Evolutionary conservation across 2,329 filamentous ascomycete species (phyloP).

Genomic region (Biscogniauxia mediterranea): DNA sequence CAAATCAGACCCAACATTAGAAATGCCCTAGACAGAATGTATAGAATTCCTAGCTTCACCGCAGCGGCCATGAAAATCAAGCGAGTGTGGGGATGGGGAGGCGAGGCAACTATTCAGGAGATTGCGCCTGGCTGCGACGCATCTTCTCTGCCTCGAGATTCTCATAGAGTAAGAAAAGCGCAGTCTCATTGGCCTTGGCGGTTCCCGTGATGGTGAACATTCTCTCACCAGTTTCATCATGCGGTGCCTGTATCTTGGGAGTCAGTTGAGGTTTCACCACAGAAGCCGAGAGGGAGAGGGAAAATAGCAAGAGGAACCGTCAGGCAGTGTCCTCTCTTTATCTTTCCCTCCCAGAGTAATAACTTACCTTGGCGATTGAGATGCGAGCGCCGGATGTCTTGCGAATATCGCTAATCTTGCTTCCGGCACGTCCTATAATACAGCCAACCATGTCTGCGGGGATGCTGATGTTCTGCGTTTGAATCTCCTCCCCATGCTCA

Average conservation of each 20-base stretch:
- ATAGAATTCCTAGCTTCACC: slow-evolving; percentile 31
- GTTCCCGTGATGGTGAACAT: slow-evolving; percentile 99
- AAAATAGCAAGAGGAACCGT: not conserved
- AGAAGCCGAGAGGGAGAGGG: not conserved
- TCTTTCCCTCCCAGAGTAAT: not conserved
- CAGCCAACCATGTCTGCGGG: slow-evolving; percentile 99
- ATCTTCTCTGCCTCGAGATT: slow-evolving; percentile 99
- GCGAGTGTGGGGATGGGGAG: slow-evolving; percentile 4
- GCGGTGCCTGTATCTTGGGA: slow-evolving; percentile 60
- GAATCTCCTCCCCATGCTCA: slow-evolving; percentile 95
- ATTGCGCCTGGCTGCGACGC: slow-evolving; percentile 79
- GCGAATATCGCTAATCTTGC: slow-evolving; percentile 98
- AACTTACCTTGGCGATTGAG: slow-evolving; percentile 82
- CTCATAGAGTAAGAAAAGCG: slow-evolving; percentile 94
- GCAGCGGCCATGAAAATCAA: slow-evolving; percentile 21
- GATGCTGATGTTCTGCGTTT: slow-evolving; percentile 99
- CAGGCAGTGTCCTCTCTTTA: not conserved
- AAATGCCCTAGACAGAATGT: slow-evolving; percentile 36
- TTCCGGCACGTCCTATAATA: slow-evolving; percentile 93
- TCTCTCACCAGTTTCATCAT: slow-evolving; percentile 95
- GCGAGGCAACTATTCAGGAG: slow-evolving; percentile 44
- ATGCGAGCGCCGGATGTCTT: slow-evolving; percentile 96
- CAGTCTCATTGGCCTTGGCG: slow-evolving; percentile 89
- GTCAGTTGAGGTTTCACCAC: slow-evolving; percentile 16
- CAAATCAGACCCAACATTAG: slow-evolving; percentile 50